Base-by-base conservation (phyloP, 768 basidiomycete genomes). In the Boletellus sp. region DNA sequence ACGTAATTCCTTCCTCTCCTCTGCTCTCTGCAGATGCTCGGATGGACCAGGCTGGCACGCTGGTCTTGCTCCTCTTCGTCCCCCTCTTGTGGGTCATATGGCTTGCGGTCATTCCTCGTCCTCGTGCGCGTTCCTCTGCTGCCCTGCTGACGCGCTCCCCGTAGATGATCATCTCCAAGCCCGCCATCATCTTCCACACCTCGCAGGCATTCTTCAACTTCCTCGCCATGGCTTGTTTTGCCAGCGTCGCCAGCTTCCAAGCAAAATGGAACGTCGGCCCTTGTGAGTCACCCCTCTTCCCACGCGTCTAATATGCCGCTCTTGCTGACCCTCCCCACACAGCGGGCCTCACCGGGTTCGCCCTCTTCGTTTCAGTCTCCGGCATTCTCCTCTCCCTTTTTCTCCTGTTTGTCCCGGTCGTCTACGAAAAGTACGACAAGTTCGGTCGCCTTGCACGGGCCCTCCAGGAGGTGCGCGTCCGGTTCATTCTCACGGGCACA, bases 141-240 rank as follows among this genome's bases (percentile, higher is more conserved):
- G 23, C 3, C 35, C 40, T 46, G 36, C 49, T 61, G 54, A 61
- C 58, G 39, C 59, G 53, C 39, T 40, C 50, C 51, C 34, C 57
- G 17, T 57, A 92, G 90, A 89, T 91, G 87, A 91, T 92, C 58
- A 81, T 92, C 40, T 85, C 88, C 20, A 91, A 90, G 72, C 84
- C 87, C 7, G 76, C 83, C 53, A 87, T 92, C 63, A 76, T 90
- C 48, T 83, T 84, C 63, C 83, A 88, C 65, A 66, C 79, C 26
- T 83, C 80, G 3, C 88, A 95, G 73, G 78, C 83, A 47, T 94
- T 97, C 76, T 93, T 95, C 82, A 85, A 87, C 66, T 96, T 97
- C 64, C 78, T 97, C 40, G 82, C 90, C 12, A 87, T 95, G 82
- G 87, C 85, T 41, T 94, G 91, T 63, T 93, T 91, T 59, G 94